Base-by-base conservation (phyloP, 2,329 filamentous ascomycete genomes). In the Fusarium torulosum region DNA sequence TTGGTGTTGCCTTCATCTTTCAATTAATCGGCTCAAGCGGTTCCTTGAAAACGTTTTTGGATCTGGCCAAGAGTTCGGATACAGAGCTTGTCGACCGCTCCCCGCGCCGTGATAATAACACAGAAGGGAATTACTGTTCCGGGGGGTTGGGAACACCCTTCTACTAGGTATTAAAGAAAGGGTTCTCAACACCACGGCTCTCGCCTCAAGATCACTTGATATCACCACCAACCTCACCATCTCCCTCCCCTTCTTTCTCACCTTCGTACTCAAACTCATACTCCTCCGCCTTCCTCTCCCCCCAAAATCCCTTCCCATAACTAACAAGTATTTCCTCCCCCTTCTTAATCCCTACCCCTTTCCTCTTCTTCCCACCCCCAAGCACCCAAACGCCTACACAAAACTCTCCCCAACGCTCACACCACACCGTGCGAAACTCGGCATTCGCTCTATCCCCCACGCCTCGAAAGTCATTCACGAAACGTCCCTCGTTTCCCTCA, bases 231-330 rank as follows among this genome's bases (percentile, higher is more conserved):
- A 14, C 49, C 25, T 54, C 25, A 21, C 19, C 19, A 15, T 21
- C 37, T 7, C 25, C 41, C 11, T 27, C 47, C 19, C 37, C 40
- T 8, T 31, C 45, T 17, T 17, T 43, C 14, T 67, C 67, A 19
- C 54, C 49, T 15, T 49, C 49, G 23, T 33, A 54, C 10, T 49
- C 29, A 23, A 25, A 33, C 6, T 68, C 66, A 17, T 52, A 61
- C 14, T 61, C 69, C 5, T 70, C 69, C 3, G 6, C 40, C 45
- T 41, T 72, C 69, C 77, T 83, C 75, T 76, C 74, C 79, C 82
- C 74, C 87, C 88, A 91, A 66, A 91, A 90, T 1, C 89, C 89
- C 75, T 88, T 90, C 7, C 88, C 89, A 71, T 91, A 90, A 67
- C 86, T 90, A 14, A 91, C 86, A 51, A 90, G 73, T 53, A 91